phyloP scores from a whole-genome alignment of 2,329 filamentous ascomycete species.

The Colletotrichum tropicale region DNA sequence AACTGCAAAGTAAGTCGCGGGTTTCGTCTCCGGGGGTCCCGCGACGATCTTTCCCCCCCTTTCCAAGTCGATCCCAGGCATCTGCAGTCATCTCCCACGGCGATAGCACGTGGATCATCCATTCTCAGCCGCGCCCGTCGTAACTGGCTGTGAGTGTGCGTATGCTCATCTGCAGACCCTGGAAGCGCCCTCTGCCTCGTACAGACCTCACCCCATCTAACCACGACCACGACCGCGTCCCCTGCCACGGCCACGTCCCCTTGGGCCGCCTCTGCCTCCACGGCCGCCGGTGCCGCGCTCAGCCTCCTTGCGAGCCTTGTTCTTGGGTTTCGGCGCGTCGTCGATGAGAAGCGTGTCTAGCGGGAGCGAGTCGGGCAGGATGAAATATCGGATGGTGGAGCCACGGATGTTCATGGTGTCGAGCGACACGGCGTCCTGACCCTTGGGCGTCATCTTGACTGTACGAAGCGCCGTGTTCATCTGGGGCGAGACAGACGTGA shows the following conservation, averaged over 20 bases:
- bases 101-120: neutral
- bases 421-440: conserved; percentile 84
- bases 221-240: conserved; percentile 47
- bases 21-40: neutral
- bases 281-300: conserved; percentile 62
- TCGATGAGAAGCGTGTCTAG: conserved; percentile 96
- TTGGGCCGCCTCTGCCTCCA: conserved; percentile 52
- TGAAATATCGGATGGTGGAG: conserved; percentile 94
- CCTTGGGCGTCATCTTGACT: conserved; percentile 94
- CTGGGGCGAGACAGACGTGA: conserved; percentile 93
- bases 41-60: neutral
- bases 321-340: conserved; percentile 98
- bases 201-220: neutral
- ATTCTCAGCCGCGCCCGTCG: neutral
- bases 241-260: conserved; percentile 59
- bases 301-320: conserved; percentile 96
- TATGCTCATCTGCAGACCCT: neutral
- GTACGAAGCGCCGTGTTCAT: conserved; percentile 98
- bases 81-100: neutral
- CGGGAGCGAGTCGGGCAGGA: conserved; percentile 93
- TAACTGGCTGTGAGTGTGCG: neutral
- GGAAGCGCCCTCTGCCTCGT: neutral
- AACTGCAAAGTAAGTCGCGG: neutral
- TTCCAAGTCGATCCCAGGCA: neutral
- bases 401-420: conserved; percentile 98